Evolutionary conservation across 1,284 basidiomycete species (phyloP), one percentile per base, ranked within the genome.

Genomic region (Ganoderma lucidum): DNA sequence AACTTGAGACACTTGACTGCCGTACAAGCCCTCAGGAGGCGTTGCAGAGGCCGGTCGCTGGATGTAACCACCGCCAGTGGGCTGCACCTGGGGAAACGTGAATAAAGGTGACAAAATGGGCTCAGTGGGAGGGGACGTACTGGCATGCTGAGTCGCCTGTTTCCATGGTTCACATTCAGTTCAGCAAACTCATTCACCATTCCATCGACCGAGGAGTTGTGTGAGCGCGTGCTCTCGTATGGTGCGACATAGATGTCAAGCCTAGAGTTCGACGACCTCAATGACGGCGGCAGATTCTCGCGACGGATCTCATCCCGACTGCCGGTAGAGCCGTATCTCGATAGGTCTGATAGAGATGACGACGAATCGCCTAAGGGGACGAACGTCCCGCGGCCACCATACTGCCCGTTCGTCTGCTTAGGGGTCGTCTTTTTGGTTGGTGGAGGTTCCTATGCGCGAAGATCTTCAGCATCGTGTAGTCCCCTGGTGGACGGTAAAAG

Each of bases 301-400:
- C 86, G 84, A 41, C 81, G 76, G 65, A 85, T 81, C 39, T 82
- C 82, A 35, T 82, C 78, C 1, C 77, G 72, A 72, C 77, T 81
- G 68, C 81, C 78, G 19, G 81, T 77, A 6, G 85, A 83, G 15
- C 81, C 75, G 65, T 81, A 76, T 60, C 82, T 79, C 45, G 82
- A 81, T 19, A 75, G 48, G 65, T 79, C 77, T 72, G 74, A 70
- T 61, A 75, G 72, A 68, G 79, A 71, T 68, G 78, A 69, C 72
- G 68, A 69, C 70, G 78, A 75, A 45, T 87, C 84, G 39, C 85
- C 86, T 23, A 86, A 82, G 1, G 93, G 88, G 19, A 88, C 83
- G 76, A 95, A 95, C 32, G 86, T 87, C 45, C 93, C 93, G 30
- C 91, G 90, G 0, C 93, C 93, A 37, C 88, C 91, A 74, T 94